Base-by-base conservation (phyloP, 2,329 filamentous ascomycete genomes). In the Leptographium lundbergii region DNA sequence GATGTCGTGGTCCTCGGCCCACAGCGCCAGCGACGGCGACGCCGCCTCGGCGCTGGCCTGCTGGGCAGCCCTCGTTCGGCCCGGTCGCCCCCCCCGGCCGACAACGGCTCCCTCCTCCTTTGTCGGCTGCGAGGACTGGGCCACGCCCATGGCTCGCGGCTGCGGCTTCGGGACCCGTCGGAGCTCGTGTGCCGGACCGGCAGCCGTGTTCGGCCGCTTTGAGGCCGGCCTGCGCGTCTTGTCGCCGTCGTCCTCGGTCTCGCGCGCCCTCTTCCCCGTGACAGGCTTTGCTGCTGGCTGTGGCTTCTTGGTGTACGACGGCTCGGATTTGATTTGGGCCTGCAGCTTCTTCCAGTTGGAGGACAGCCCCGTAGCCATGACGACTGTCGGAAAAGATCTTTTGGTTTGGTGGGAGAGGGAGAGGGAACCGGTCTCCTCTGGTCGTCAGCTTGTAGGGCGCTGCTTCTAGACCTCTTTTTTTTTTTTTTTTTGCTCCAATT, bases 321-420 rank as follows among this genome's bases (percentile, higher is more conserved):
- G 70, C 61, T 78, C 75, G 48, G 75, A 69, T 67, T 80, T 77
- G 65, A 83, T 73, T 66, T 79, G 79, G 64, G 81, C 80, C 73
- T 90, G 87, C 58, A 91, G 77, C 73, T 81, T 86, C 73, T 89
- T 90, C 88, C 88, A 91, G 69, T 91, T 91, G 58, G 81, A 83
- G 14, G 83, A 86, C 39, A 86, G 71, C 65, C 74, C 74, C 45
- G 70, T 70, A 45, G 74, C 71, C 75, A 78, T 78, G 62, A 50
- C 48, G 29, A 22, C 19, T 17, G 6, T 45, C 17, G 6, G 19
- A 45, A 45, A 3, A 22, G 19, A 9, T 10, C 1, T 22, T 4
- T 19, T 6, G 42, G 14, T 19, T n/a, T 45, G 42, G 42, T 7
- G 19, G 7, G 42, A 5, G 42, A 2, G 19, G 36, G 36, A 13